Evolutionary conservation across 225 moss, liverwort and hornwort species (phyloP), one percentile per base, ranked within the genome.

Genomic region (Polytrichum formosum): DNA sequence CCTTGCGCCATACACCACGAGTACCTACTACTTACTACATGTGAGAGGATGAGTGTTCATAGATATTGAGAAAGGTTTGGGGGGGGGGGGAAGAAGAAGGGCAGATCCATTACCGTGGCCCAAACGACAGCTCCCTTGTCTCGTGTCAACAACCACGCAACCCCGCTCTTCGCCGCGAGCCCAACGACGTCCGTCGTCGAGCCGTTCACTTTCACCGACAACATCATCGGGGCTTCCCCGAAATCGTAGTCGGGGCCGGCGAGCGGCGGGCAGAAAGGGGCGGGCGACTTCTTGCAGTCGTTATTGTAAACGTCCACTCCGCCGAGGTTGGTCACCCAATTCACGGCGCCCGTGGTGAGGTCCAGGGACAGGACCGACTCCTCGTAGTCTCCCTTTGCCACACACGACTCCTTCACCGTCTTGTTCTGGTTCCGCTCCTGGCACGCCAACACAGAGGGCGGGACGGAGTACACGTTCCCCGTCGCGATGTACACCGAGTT

Each of bases 231-330:
- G 56, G 68, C 74, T 67, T 81, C 75, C 18, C 84, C 81, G 18
- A 81, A 84, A 56, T 84, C 78, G 27, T 67, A 81, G 53, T 84
- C 84, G 35, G 55, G 6, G 7, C 77, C 84, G 4, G 75, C 69
- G 30, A 53, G 65, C 0, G 16, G 18, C 5, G 81, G 81, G 55
- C 81, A 84, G 22, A 71, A 70, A 2, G 56, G 74, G 28, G 59
- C 4, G 2, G 37, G 20, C 8, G 77, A 63, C 25, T 77, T 9
- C 2, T 68, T 6, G 65, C 81, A 84, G 0, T 66, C 81, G 3
- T 16, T 23, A 8, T 56, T 65, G 9, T 63, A 84, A 23, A 78
- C 80, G 63, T 81, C 75, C 2, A 68, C 64, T 18, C 72, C 71
- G n/a, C 81, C 84, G 23, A 84, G 62, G 8, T 63, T 67, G 29